A percentile compares a stretch with the other conserved stretches of the same genome.
Evolutionary conservation across 768 basidiomycete genomes (phyloP).

Genomic region (Suillus variegatus): DNA sequence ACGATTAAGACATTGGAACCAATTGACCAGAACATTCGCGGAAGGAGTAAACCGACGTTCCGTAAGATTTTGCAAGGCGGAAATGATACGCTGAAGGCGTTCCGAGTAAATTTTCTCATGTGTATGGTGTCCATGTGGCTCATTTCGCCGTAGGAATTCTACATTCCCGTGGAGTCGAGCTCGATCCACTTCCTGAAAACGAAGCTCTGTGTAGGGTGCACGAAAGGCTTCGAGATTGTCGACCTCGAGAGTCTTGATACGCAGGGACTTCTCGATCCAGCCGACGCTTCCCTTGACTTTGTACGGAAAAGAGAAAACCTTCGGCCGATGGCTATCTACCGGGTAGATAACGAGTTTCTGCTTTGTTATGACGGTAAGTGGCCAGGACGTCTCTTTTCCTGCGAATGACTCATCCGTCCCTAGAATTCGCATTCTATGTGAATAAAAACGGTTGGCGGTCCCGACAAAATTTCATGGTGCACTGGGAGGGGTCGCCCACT

Average conservation of each 20-base stretch:
- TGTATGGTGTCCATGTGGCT: conserved; percentile 6
- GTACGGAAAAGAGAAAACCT: conserved; percentile 87
- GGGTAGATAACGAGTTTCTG: conserved; percentile 95
- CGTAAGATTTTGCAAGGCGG: conserved; percentile 91
- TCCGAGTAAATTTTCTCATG: conserved; percentile 60
- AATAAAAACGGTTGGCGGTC: conserved; percentile 95
- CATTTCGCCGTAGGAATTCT: conserved; percentile 75
- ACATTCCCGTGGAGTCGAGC: conserved; percentile 95
- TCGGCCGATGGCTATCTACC: conserved; percentile 93
- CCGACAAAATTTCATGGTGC: conserved; percentile 88
- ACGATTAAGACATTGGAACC: conserved; percentile 98
- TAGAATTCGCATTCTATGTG: conserved; percentile 99
- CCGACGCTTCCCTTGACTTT: conserved; percentile 90
- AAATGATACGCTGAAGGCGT: conserved; percentile 89
- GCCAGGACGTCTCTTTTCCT: background rate
- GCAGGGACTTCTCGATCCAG: conserved; percentile 92
- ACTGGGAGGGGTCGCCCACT: conserved; percentile 95
- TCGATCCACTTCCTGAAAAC: conserved; percentile 98
- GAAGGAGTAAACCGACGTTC: conserved; percentile 87
- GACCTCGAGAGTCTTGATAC: conserved; percentile 97
- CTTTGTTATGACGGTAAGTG: conserved; percentile 93
- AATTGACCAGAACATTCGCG: conserved; percentile 83
- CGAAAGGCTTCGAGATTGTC: conserved; percentile 97
- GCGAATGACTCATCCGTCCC: conserved; percentile 13
- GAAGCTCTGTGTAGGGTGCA: conserved; percentile 94